Evolutionary conservation across 257 asterid species (phyloP), one percentile per base, ranked within the genome.

Genomic region (Salvia splendens): DNA sequence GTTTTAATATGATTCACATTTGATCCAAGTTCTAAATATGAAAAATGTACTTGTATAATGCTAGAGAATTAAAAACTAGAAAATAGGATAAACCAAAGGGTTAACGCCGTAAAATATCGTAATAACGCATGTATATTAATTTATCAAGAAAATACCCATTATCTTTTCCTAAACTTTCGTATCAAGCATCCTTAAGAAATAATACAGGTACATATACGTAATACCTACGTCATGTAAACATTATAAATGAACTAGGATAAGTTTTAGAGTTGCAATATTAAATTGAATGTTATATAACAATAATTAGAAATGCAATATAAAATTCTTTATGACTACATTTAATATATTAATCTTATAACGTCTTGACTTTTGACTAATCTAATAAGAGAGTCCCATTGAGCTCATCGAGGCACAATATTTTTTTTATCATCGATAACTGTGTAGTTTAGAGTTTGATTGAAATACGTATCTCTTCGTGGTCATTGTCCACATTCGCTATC

Each of bases 301-400:
- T 24, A 24, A 24, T 24, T 2, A 24, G 30, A 24, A 24, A 0
- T 24, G 30, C 30, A 24, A 24, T 24, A 24, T 24, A 24, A 24
- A 24, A 24, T 24, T 24, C 30, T 24, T 24, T 24, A 24, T 24
- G 3, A 24, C 30, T 24, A 24, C 30, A 24, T 24, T 24, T 24
- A 24, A 24, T 24, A 24, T 24, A 24, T 17, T 36, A 36, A 36
- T 36, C 41, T 36, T 36, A 36, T 35, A 38, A 54, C 5, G 61
- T 17, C 12, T 30, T 70, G 69, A 51, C 43, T 24, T n/a, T 62
- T 52, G 75, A 52, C 70, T 61, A 6, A 32, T 50, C 59, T 53
- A n/a, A 8, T 53, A n/a, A 8, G 50, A 24, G 15, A 46, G 12
- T 11, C 56, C 43, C 30, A 54, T 48, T 50, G 32, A 24, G 48